A percentile compares a stretch with the other conserved stretches of the same genome.
These are phyloP conservation scores for Neonectria sp. DNA, from an alignment of 2,329 filamentous ascomycete species.

Conservation along the genomic window DNA sequence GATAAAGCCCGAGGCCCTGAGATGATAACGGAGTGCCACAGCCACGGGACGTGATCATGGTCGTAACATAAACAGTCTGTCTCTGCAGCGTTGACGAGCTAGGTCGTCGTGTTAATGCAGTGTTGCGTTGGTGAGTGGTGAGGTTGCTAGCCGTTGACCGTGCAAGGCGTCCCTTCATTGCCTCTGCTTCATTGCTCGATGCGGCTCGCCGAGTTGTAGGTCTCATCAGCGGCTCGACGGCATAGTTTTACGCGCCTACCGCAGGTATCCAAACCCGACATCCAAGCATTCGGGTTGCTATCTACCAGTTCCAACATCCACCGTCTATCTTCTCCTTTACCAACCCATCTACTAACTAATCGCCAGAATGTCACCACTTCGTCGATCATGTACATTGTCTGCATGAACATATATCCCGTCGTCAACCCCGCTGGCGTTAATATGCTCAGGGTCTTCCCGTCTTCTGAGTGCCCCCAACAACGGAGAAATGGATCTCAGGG, in stretches of 20 bases:
- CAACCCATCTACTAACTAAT: background rate
- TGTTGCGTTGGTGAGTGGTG: conserved; percentile 13
- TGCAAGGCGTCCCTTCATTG: conserved; percentile 1
- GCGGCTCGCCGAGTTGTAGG: too few relatives aligned
- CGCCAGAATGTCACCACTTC: background rate
- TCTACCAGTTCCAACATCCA: background rate
- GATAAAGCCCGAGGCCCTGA: background rate
- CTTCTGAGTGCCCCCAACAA: background rate
- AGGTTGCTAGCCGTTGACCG: background rate
- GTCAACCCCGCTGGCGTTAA: too few relatives aligned
- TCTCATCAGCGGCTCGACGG: too few relatives aligned
- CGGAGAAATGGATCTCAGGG: conserved; percentile 28
- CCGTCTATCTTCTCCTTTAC: background rate
- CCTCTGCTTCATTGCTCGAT: too few relatives aligned
- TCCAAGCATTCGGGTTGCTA: background rate
- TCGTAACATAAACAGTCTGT: background rate
- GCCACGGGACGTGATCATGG: background rate
- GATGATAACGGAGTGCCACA: conserved; percentile 32
- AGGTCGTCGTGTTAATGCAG: conserved; percentile 17
- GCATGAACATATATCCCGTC: too few relatives aligned
- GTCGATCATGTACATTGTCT: background rate
- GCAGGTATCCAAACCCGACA: background rate
- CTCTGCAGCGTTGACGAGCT: conserved; percentile 13
- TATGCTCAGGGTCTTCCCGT: too few relatives aligned
- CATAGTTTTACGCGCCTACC: too few relatives aligned